Percentiles rank a stretch among this genome's conserved stretches.
Evolutionary conservation across 1,284 basidiomycete species (phyloP).

Genomic region (Phylloporus sp.): DNA sequence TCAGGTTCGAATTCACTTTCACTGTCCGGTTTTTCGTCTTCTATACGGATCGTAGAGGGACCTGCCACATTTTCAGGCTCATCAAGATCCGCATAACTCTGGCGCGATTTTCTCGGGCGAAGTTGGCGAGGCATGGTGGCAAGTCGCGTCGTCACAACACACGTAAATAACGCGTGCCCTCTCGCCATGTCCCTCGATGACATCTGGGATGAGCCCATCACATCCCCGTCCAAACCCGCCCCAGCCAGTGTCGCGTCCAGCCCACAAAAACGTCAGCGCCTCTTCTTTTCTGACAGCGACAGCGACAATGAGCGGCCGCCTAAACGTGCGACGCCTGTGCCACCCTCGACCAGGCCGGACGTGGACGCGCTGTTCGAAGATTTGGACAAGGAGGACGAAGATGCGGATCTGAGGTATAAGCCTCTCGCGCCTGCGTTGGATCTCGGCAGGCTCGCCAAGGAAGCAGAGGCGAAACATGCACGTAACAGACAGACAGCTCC

Average conservation of each 20-base stretch:
- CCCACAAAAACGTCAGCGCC: conserved; percentile 39
- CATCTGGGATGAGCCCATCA: conserved; percentile 51
- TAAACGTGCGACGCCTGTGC: conserved; percentile 22
- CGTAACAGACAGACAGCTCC: conserved; percentile 31
- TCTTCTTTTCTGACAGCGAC: conserved; percentile 61
- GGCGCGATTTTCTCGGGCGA: conserved; percentile 39
- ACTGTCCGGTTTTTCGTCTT: conserved; percentile 34
- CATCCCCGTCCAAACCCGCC: conserved; percentile 12
- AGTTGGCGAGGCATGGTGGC: conserved; percentile 40
- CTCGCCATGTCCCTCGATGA: conserved; percentile 41
- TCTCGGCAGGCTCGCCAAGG: conserved; percentile 51
- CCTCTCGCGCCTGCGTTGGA: conserved; percentile 53
- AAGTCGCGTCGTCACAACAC: conserved; percentile 26
- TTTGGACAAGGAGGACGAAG: conserved; percentile 49
- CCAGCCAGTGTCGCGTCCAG: conserved; percentile 13
- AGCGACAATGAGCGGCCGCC: conserved; percentile 32
- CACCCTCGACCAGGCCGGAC: conserved; percentile 39
- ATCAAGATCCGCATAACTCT: conserved; percentile 38
- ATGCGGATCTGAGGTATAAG: conserved; percentile 41
- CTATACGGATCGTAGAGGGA: conserved; percentile 22
- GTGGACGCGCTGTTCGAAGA: conserved; percentile 69
- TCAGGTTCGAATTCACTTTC: conserved; percentile 51
- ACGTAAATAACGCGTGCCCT: conserved; percentile 31
- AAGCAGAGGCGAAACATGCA: conserved; percentile 54
- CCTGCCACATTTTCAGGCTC: conserved; percentile 28